A percentile compares a stretch with the other conserved stretches of the same genome.
Conservation (phyloP, 1,139 yeast species). For the Debaryomyces psychrophilus region DNA sequence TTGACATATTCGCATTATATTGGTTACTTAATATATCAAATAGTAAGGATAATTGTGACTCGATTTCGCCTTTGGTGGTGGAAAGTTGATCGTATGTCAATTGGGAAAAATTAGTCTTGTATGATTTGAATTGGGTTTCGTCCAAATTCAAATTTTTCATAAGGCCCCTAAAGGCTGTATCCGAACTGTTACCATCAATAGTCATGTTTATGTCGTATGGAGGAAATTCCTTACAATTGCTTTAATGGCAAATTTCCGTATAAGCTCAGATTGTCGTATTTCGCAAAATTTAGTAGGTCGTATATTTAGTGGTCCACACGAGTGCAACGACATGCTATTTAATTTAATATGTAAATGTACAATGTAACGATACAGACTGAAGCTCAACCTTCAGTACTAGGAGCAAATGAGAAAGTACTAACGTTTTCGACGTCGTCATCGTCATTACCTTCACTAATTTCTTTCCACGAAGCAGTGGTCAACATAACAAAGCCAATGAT, state of each 20-base stretch:
- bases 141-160: conserved; percentile 46
- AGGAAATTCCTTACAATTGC: too few species aligned
- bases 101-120: conserved; percentile 23
- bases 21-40: conserved; percentile 36
- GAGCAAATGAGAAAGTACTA: conserved; percentile 49
- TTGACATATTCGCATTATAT: conserved; percentile 59
- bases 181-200: conserved; percentile 18
- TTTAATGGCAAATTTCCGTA: conserved; percentile 4
- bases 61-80: conserved; percentile 34
- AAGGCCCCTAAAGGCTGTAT: conserved; percentile 38
- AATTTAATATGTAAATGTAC: conserved; percentile 6
- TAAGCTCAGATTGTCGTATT: not conserved
- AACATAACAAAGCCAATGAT: conserved; percentile 69
- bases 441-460: conserved; percentile 67
- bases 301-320: not conserved
- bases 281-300: not conserved
- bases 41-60: conserved; percentile 33
- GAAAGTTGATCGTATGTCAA: conserved; percentile 34
- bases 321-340: not conserved
- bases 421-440: conserved; percentile 55
- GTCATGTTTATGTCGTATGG: conserved; percentile 11
- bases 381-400: conserved; percentile 29
- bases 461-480: conserved; percentile 75
- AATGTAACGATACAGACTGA: not conserved
- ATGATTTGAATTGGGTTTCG: conserved; percentile 26